Evolutionary conservation across 1,284 basidiomycete genomes (phyloP).

Genomic region (Heterobasidion annosum): DNA sequence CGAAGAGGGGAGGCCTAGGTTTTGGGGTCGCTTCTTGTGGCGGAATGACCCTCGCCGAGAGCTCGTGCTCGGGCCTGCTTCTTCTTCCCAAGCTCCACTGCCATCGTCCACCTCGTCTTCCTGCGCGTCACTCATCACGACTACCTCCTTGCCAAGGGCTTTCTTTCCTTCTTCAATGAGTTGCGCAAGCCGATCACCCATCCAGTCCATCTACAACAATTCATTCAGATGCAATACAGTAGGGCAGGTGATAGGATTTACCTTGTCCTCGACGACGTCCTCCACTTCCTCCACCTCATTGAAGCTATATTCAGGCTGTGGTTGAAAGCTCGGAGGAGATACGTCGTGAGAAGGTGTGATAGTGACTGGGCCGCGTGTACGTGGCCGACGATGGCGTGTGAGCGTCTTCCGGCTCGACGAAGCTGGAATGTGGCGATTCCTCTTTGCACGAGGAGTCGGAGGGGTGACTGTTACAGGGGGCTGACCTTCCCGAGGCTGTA

Average conservation of each 20-base stretch:
- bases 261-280: constrained; percentile 37
- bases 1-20: constrained; percentile 12
- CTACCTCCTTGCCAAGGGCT: constrained; percentile 61
- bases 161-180: constrained; percentile 69
- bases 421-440: constrained; percentile 14
- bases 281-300: constrained; percentile 15
- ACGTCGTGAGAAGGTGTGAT: constrained; percentile 16
- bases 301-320: constrained; percentile 17
- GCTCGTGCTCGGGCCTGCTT: constrained; percentile 19
- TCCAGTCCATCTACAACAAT: constrained; percentile 58
- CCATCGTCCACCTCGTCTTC: constrained; percentile 72
- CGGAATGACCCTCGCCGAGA: constrained; percentile 20
- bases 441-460: constrained; percentile 21
- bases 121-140: constrained; percentile 59
- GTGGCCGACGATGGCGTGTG: constrained; percentile 25
- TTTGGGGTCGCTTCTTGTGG: constrained; percentile 18
- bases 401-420: constrained; percentile 21
- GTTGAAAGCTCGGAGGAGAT: constrained; percentile 19
- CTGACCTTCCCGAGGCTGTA: constrained; percentile 5
- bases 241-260: constrained; percentile 11
- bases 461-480: constrained; percentile 10
- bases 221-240: constrained; percentile 1
- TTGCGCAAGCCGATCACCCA: constrained; percentile 52
- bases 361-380: constrained; percentile 15
- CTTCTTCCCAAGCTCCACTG: constrained; percentile 60